Evolutionary conservation across 2,329 filamentous ascomycete species (phyloP).

Genomic region (Calonectria fujianensis): DNA sequence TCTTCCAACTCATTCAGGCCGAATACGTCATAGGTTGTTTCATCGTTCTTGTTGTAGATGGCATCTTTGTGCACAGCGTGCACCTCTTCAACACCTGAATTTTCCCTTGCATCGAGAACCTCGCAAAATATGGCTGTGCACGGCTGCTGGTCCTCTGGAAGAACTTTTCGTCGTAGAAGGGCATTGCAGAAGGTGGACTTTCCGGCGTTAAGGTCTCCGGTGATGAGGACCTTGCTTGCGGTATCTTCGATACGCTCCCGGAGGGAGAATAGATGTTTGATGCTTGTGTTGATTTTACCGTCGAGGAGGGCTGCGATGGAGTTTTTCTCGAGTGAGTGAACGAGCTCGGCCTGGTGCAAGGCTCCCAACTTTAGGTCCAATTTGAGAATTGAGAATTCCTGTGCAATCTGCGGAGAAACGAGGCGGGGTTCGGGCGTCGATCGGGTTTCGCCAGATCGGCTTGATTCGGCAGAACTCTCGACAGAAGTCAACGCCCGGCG

Average conservation of each 20-base stretch:
- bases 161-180: slow-evolving; percentile 90
- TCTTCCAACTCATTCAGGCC: slow-evolving; percentile 86
- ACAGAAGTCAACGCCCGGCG: slow-evolving; percentile 84
- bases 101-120: slow-evolving; percentile 93
- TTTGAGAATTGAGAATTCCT: slow-evolving; percentile 97
- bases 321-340: slow-evolving; percentile 94
- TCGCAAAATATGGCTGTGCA: slow-evolving; percentile 99
- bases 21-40: slow-evolving; percentile 95
- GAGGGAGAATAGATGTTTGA: slow-evolving; percentile 90
- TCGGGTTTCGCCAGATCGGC: slow-evolving; percentile 79
- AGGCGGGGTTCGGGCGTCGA: slow-evolving; percentile 83
- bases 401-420: slow-evolving; percentile 92
- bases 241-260: slow-evolving; percentile 98
- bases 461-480: slow-evolving; percentile 80
- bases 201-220: slow-evolving; percentile 95
- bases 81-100: slow-evolving; percentile 93
- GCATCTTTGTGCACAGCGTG: slow-evolving; percentile 92
- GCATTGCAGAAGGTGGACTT: slow-evolving; percentile 99
- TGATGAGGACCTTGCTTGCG: slow-evolving; percentile 96
- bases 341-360: slow-evolving; percentile 90
- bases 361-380: slow-evolving; percentile 93
- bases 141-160: slow-evolving; percentile 97
- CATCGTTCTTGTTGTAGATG: slow-evolving; percentile 90
- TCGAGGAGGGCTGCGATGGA: slow-evolving; percentile 94
- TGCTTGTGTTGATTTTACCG: slow-evolving; percentile 94